These are phyloP conservation scores for Miscanthus lutarioriparius DNA, from an alignment of 176 grass and related monocot species.

Conservation along the genomic window DNA sequence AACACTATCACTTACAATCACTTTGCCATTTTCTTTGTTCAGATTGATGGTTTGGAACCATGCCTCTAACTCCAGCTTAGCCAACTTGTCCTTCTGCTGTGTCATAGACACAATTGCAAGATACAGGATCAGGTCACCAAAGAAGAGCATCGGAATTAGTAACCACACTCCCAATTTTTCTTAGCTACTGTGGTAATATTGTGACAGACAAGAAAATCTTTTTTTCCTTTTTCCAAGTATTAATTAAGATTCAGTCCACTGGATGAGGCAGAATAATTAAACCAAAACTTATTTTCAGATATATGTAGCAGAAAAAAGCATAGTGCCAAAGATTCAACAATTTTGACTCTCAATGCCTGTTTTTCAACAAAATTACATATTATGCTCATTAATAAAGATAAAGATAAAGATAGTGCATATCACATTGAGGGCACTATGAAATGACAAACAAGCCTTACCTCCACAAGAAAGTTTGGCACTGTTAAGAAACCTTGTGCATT, in stretches of 20 bases:
- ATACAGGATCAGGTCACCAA: not conserved
- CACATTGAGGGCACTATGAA: not conserved
- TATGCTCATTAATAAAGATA: constrained; percentile 8
- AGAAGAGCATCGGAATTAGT: constrained; percentile 22
- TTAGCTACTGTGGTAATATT: not conserved
- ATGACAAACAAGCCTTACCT: constrained; percentile 50
- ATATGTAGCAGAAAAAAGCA: not conserved
- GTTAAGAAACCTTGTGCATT: constrained; percentile 65
- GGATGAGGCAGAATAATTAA: not conserved
- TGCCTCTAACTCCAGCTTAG: constrained; percentile 44
- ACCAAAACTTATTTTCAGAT: constrained; percentile 13
- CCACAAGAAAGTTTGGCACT: constrained; percentile 77
- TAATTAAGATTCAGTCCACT: not conserved
- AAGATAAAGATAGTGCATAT: not conserved
- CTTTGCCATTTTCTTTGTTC: constrained; percentile 79
- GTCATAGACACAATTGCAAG: constrained; percentile 17
- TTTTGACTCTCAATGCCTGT: not conserved
- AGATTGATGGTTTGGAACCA: constrained; percentile 66
- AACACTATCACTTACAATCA: constrained; percentile 54
- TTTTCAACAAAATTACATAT: constrained; percentile 12
- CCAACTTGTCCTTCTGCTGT: constrained; percentile 57
- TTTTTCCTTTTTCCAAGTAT: not conserved
- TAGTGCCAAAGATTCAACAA: not conserved
- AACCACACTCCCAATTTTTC: constrained; percentile 2
- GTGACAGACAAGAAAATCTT: not conserved